phyloP scores from a whole-genome alignment of 2,329 filamentous ascomycete genomes.

The Microsporum ferrugineum region DNA sequence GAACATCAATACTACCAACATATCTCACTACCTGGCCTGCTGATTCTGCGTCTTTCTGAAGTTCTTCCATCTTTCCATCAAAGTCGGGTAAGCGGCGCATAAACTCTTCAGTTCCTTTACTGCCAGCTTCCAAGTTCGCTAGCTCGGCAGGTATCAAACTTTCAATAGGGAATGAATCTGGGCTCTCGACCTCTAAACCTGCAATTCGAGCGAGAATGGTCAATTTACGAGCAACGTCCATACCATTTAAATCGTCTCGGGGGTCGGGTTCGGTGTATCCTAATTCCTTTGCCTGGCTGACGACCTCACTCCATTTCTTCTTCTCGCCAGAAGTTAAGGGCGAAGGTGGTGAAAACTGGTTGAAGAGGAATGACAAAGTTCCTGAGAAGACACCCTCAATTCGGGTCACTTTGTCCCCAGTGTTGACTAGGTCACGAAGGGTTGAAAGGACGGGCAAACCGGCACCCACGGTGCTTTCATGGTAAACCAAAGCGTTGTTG shows the following conservation, averaged over 20 bases:
- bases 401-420: constrained; percentile 78
- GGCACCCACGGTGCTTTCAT: constrained; percentile 89
- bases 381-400: constrained; percentile 97
- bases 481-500: constrained; percentile 66
- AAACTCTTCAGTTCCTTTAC: constrained; percentile 63
- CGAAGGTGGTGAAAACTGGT: constrained; percentile 74
- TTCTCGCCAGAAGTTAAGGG: constrained; percentile 31
- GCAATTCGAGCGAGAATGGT: constrained; percentile 84
- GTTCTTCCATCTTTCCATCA: constrained; percentile 78
- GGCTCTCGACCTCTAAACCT: constrained; percentile 68
- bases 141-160: constrained; percentile 83
- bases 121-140: constrained; percentile 53
- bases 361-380: constrained; percentile 97
- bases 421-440: constrained; percentile 84
- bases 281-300: constrained; percentile 80
- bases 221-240: constrained; percentile 88
- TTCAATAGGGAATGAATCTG: constrained; percentile 85
- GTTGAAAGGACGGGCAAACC: constrained; percentile 90
- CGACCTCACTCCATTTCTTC: constrained; percentile 81
- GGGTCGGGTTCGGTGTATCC: constrained; percentile 89
- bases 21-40: constrained; percentile 89
- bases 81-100: constrained; percentile 67
- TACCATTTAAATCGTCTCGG: constrained; percentile 72
- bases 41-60: constrained; percentile 72
- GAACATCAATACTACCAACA: constrained; percentile 83